These are phyloP conservation scores for Rhodotorula babjevae DNA, from an alignment of 768 basidiomycete species.

Conservation along the genomic window DNA sequence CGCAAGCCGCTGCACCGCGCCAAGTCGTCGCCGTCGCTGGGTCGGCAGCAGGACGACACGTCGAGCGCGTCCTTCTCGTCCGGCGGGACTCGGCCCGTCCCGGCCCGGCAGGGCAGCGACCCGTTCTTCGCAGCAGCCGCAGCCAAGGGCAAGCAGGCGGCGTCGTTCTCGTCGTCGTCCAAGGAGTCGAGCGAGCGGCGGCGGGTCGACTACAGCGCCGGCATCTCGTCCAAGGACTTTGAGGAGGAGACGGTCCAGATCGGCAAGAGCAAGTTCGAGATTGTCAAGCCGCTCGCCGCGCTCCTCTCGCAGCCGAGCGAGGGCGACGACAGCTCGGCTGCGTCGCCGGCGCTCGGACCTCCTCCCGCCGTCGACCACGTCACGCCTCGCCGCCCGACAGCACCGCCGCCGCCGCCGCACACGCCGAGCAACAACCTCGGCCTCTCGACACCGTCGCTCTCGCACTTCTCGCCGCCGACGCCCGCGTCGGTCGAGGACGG, in stretches of 20 bases:
- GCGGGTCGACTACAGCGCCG: constrained; percentile 10
- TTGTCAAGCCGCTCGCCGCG: constrained; percentile 28
- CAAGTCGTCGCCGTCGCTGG: constrained; percentile 5
- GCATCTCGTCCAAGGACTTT: constrained; percentile 31
- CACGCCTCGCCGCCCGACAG: neutral
- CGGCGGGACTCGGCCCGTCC: neutral
- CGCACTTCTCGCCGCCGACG: constrained; percentile 31
- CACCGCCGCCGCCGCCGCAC: neutral
- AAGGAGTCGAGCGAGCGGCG: neutral
- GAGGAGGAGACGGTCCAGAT: constrained; percentile 34
- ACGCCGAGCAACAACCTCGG: neutral
- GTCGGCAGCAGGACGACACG: neutral
- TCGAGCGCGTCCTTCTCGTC: neutral
- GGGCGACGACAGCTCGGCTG: neutral
- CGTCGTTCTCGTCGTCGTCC: neutral
- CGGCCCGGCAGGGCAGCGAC: neutral
- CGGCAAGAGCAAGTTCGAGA: constrained; percentile 29
- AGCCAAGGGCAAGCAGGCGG: neutral
- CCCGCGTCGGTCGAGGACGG: constrained; percentile 16
- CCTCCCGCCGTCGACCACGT: neutral
- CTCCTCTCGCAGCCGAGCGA: neutral
- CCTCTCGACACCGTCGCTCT: neutral
- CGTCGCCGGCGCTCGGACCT: neutral
- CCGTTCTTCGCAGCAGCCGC: neutral
- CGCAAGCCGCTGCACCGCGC: constrained; percentile 16